Conservation (phyloP, 2,329 filamentous ascomycete genomes). For the Cordyceps farinosa region DNA sequence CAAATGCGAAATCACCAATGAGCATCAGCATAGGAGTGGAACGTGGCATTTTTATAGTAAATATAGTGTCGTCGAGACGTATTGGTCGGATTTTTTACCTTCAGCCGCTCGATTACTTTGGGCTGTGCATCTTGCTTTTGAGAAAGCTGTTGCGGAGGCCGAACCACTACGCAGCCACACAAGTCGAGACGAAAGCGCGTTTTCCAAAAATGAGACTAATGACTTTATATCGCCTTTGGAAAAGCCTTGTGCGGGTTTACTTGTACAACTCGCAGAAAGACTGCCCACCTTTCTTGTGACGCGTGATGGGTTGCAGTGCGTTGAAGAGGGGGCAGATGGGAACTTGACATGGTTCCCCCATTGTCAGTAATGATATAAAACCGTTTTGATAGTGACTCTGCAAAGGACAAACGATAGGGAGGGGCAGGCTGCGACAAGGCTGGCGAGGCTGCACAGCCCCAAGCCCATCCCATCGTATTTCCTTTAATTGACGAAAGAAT, state of each 20-base stretch:
- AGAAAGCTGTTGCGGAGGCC: neutral
- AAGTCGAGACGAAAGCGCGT: neutral
- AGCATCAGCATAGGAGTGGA: neutral
- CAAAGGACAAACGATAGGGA: no score
- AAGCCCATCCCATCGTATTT: neutral
- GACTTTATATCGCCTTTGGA: neutral
- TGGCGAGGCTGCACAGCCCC: neutral
- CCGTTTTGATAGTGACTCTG: no score
- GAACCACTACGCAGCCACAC: neutral
- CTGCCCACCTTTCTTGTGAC: neutral
- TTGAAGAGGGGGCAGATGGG: no score
- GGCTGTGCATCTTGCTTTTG: neutral
- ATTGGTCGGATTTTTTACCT: neutral
- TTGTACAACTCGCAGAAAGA: no score
- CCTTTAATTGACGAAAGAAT: neutral
- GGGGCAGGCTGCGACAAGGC: neutral
- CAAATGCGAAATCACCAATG: constrained; percentile 5
- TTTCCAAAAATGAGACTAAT: neutral
- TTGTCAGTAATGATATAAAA: no score
- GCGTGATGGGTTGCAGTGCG: no score
- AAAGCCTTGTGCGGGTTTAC: neutral
- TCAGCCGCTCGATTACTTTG: neutral
- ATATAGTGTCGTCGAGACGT: neutral
- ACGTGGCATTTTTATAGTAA: neutral
- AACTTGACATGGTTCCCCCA: no score